These are phyloP conservation scores for Botrytis tulipae DNA, from an alignment of 2,329 filamentous ascomycete species.

Conservation along the genomic window DNA sequence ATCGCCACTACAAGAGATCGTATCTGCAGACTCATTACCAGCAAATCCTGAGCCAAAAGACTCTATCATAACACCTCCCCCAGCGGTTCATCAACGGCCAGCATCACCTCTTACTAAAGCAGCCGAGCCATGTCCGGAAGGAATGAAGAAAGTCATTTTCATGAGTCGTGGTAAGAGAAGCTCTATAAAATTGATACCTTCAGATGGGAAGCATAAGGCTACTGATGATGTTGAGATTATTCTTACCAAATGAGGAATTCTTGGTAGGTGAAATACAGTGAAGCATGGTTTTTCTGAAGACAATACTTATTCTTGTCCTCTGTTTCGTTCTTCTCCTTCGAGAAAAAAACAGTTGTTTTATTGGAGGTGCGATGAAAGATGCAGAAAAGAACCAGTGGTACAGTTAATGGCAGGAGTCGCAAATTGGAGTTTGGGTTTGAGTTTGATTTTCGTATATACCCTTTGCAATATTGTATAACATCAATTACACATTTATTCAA, in stretches of 20 bases:
- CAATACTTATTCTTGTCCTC: neutral
- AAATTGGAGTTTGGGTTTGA: neutral
- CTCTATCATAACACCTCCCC: slow-evolving; percentile 9
- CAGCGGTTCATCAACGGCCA: neutral
- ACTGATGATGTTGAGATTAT: slow-evolving; percentile 9
- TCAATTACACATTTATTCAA: neutral
- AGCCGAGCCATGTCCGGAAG: neutral
- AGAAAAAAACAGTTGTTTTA: neutral
- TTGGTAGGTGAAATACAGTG: neutral
- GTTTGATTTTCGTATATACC: neutral
- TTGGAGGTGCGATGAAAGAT: neutral
- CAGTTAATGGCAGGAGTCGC: neutral
- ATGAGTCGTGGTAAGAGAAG: slow-evolving; percentile 12
- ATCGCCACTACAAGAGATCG: slow-evolving; percentile 10
- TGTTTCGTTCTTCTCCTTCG: neutral
- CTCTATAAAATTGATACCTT: slow-evolving; percentile 14
- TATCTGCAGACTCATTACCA: slow-evolving; percentile 14
- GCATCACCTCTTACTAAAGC: neutral
- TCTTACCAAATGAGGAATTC: neutral
- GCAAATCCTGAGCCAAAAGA: slow-evolving; percentile 12
- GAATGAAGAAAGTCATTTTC: slow-evolving; percentile 9
- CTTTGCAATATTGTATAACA: neutral
- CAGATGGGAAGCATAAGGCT: neutral
- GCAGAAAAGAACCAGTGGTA: too few species aligned
- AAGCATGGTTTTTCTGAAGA: neutral